phyloP scores from a whole-genome alignment of 306 rosid genomes.

The Vigna radiata region DNA sequence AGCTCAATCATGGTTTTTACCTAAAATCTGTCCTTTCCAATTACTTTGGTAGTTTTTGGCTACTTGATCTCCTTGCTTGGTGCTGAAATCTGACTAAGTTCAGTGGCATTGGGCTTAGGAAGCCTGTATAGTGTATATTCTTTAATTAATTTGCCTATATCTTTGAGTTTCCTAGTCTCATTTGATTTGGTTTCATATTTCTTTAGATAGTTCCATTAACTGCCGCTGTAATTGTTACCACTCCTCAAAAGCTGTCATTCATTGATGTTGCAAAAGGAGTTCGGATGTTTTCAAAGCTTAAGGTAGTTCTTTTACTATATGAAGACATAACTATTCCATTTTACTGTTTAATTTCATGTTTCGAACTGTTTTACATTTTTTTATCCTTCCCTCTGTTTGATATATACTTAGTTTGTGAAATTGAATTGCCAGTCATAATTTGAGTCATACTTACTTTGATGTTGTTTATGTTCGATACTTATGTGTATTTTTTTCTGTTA shows the following conservation, averaged over 20 bases:
- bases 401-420: not conserved
- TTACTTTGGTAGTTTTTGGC: not conserved
- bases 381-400: constrained; percentile 10
- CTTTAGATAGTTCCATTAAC: constrained; percentile 86
- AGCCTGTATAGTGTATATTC: constrained; percentile 9
- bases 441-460: constrained; percentile 15
- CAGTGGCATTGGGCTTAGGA: not conserved
- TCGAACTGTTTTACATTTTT: not conserved
- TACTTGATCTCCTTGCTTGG: not conserved
- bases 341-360: constrained; percentile 19
- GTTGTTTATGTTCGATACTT: constrained; percentile 34
- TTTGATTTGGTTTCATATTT: constrained; percentile 44
- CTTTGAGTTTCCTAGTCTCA: constrained; percentile 2
- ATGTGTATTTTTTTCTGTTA: constrained; percentile 37
- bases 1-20: not conserved
- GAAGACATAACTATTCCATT: constrained; percentile 20
- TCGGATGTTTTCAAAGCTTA: constrained; percentile 98
- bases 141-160: constrained; percentile 17
- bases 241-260: constrained; percentile 96
- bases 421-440: constrained; percentile 12
- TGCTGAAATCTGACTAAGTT: constrained; percentile 7
- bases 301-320: constrained; percentile 59
- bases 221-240: constrained; percentile 96
- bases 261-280: constrained; percentile 99
- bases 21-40: not conserved